A percentile compares a stretch with the other conserved stretches of the same genome.
phyloP scores from a whole-genome alignment of 768 basidiomycete species.

The Xerocomellus intermedius region DNA sequence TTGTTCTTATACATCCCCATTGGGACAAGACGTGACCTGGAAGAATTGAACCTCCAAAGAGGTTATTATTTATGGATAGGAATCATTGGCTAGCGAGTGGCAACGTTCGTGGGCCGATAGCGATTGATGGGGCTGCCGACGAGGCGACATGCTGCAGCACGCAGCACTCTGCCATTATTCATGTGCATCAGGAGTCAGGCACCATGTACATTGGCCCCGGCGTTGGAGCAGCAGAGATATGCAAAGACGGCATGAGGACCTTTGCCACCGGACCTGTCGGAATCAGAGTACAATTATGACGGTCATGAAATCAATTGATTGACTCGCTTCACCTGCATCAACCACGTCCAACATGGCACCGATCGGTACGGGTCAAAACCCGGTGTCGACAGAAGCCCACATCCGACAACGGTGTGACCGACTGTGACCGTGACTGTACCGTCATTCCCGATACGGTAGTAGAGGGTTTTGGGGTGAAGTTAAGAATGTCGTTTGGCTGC shows the following conservation, averaged over 20 bases:
- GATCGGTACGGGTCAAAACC: not conserved
- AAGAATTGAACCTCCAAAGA: not conserved
- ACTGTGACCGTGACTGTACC: too few species aligned
- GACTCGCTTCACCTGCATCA: not conserved
- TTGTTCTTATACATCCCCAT: constrained; percentile 10
- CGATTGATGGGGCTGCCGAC: not conserved
- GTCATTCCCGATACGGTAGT: too few species aligned
- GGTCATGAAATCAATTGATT: not conserved
- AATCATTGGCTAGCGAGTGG: constrained; percentile 13
- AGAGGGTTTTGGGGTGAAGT: too few species aligned
- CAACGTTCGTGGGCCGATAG: constrained; percentile 22
- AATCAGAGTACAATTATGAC: not conserved
- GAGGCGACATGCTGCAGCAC: not conserved
- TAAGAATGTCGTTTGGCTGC: too few species aligned
- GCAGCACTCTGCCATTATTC: not conserved
- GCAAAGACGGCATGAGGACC: not conserved
- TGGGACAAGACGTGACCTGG: not conserved
- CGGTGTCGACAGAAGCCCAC: not conserved
- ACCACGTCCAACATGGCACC: not conserved
- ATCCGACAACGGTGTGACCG: too few species aligned
- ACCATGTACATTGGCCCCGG: not conserved
- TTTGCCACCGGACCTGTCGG: not conserved
- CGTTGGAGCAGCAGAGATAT: not conserved
- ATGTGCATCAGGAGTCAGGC: not conserved
- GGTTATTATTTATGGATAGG: not conserved